phyloP scores from a whole-genome alignment of 2,329 filamentous ascomycete species.

The Colletotrichum orbiculare region DNA sequence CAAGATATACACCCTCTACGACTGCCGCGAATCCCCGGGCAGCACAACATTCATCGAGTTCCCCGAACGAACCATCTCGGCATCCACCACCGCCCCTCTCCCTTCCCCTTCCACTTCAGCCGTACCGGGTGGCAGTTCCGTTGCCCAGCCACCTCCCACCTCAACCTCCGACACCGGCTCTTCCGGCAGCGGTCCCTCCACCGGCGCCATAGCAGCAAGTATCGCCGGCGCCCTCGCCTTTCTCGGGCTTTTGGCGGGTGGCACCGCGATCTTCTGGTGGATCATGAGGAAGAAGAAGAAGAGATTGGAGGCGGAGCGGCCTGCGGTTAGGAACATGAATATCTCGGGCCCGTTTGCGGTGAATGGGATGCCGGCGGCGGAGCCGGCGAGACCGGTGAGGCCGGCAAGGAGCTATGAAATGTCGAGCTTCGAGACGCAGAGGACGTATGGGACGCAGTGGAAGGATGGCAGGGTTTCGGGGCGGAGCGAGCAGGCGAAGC shows the following conservation, averaged over 20 bases:
- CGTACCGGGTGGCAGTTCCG: too few species aligned
- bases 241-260: conserved; percentile 5
- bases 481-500: background rate
- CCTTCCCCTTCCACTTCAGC: too few species aligned
- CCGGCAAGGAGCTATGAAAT: background rate
- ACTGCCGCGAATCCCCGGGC: background rate
- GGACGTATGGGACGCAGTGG: background rate
- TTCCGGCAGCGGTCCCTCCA: background rate
- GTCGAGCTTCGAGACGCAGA: background rate
- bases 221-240: conserved; percentile 22
- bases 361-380: too few species aligned
- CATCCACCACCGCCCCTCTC: background rate
- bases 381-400: too few species aligned
- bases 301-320: background rate
- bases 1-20: conserved; percentile 7
- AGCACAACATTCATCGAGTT: background rate
- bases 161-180: background rate
- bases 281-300: conserved; percentile 4
- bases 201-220: background rate
- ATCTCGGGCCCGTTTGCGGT: background rate
- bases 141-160: too few species aligned
- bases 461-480: background rate
- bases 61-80: background rate
- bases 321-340: background rate
- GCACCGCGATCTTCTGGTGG: conserved; percentile 4